Base-by-base conservation (phyloP, 140 eudicot genomes). In the Stevia rebaudiana region DNA sequence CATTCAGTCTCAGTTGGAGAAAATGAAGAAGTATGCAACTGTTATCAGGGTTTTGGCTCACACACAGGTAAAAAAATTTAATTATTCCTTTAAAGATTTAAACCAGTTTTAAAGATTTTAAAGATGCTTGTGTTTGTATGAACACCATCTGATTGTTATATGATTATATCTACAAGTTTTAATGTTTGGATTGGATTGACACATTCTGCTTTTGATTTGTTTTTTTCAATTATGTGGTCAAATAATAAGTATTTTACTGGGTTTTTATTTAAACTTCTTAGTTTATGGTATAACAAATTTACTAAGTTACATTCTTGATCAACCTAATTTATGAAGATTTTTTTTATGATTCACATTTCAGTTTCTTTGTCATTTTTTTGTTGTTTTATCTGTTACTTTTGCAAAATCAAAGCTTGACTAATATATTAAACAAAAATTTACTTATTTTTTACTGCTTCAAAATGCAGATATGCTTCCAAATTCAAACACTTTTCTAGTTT, bases 21-120 rank as follows among this genome's bases (percentile, higher is more conserved):
- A 83, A 46, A 64, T 83, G 80, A 83, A 79, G 68, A 83, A 83
- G 37, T 83, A 83, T 13, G 78, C 67, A 63, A 62, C 85, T 42
- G 83, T 83, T n/a, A 79, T 83, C 33, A 68, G 89, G 13, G 89
- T 83, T 15, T 69, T 83, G 78, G 89, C 85, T 55, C 89, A 83
- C 73, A 83, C 89, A 0, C 89, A 83, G 71, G 78, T 75, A 55
- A 58, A 8, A 15, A 30, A 9, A 0, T 54, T 2, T 47, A 2
- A 16, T 25, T 53, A n/a, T 11, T 53, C 2, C 40, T 3, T 50
- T 2, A 28, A 28, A 21, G 56, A 9, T 50, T 19, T 50, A 9
- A 7, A 50, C 31, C 8, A 2, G 3, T 50, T 21, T 50, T n/a
- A n/a, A n/a, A n/a, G n/a, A n/a, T n/a, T n/a, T n/a, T n/a, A n/a